Evolutionary conservation across 1,284 basidiomycete genomes (phyloP).

Genomic region (Apiotrichum akiyoshidainum): DNA sequence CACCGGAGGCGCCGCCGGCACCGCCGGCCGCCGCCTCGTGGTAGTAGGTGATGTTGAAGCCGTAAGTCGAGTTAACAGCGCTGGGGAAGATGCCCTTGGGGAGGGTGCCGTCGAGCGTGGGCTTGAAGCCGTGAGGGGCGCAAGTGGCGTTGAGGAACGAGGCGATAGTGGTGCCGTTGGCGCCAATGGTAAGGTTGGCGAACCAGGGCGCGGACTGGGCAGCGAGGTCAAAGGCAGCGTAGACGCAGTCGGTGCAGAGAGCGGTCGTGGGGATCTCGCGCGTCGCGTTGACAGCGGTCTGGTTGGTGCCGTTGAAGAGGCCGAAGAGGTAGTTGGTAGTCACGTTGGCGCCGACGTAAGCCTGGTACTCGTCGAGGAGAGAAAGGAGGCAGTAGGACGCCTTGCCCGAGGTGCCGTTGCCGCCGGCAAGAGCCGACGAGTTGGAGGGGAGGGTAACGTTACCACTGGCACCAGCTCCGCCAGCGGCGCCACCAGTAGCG

Average conservation of each 20-base stretch:
- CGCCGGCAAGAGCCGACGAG: constrained; percentile 5
- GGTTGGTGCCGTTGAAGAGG: constrained; percentile 32
- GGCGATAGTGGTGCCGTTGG: constrained; percentile 26
- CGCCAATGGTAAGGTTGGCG: constrained; percentile 25
- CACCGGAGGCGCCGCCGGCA: not conserved
- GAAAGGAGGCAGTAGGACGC: constrained; percentile 43
- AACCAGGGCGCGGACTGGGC: constrained; percentile 36
- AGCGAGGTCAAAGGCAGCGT: constrained; percentile 40
- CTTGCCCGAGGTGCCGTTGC: constrained; percentile 10
- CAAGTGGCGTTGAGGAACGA: constrained; percentile 31
- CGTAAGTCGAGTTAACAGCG: constrained; percentile 39
- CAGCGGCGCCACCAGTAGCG: too few relatives aligned
- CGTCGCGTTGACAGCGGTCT: constrained; percentile 22
- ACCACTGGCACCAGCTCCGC: not conserved
- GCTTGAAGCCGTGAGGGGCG: not conserved
- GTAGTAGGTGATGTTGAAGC: constrained; percentile 31
- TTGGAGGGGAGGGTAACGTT: not conserved
- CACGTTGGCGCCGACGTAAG: constrained; percentile 39
- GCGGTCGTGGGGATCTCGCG: constrained; percentile 18
- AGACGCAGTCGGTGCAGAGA: constrained; percentile 48
- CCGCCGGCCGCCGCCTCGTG: not conserved
- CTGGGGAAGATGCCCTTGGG: constrained; percentile 35
- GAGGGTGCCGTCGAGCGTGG: constrained; percentile 34
- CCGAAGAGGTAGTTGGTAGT: constrained; percentile 35
- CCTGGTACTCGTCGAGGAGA: constrained; percentile 34